Evolutionary conservation across 2,329 filamentous ascomycete genomes (phyloP).

Genomic region (Penicillium sp.): DNA sequence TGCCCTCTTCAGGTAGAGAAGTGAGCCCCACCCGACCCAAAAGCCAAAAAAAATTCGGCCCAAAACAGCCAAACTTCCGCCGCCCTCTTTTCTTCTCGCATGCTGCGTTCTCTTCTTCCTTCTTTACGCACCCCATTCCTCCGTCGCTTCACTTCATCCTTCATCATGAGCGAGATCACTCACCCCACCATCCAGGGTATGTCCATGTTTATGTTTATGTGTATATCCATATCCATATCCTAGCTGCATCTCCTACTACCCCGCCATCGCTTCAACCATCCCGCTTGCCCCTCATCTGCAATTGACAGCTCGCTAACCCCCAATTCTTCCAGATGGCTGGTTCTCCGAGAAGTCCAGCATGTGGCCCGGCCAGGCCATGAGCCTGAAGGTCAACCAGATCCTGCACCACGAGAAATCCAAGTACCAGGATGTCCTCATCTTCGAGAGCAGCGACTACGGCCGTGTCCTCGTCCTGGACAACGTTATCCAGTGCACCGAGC

Average conservation of each 20-base stretch:
- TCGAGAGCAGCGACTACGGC: conserved; percentile 96
- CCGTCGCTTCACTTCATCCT: conserved; percentile 23
- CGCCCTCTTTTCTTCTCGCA: conserved; percentile 28
- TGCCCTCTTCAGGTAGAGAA: conserved; percentile 7
- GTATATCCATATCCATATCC: not conserved
- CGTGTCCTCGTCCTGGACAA: conserved; percentile 97
- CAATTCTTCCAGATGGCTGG: conserved; percentile 80
- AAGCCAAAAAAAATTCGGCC: conserved; percentile 21
- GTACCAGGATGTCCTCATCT: conserved; percentile 99
- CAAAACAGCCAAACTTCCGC: conserved; percentile 32
- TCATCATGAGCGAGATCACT: conserved; percentile 70
- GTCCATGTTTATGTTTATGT: conserved; percentile 24
- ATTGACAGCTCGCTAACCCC: conserved; percentile 10
- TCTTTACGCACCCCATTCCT: conserved; percentile 20
- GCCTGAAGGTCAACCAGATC: conserved; percentile 94
- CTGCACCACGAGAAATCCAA: conserved; percentile 98
- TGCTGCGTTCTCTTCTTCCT: conserved; percentile 27
- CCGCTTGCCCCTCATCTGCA: conserved; percentile 13
- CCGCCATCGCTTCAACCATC: conserved; percentile 20
- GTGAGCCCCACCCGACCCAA: conserved; percentile 23
- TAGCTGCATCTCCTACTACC: conserved; percentile 13
- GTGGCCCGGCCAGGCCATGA: conserved; percentile 99
- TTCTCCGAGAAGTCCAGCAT: conserved; percentile 98
- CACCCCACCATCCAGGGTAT: conserved; percentile 78
- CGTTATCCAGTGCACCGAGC: conserved; percentile 98